A percentile compares a stretch with the other conserved stretches of the same genome.
Conservation (phyloP, 108 stramenopile genomes). For the Mediolabrus comicus region DNA sequence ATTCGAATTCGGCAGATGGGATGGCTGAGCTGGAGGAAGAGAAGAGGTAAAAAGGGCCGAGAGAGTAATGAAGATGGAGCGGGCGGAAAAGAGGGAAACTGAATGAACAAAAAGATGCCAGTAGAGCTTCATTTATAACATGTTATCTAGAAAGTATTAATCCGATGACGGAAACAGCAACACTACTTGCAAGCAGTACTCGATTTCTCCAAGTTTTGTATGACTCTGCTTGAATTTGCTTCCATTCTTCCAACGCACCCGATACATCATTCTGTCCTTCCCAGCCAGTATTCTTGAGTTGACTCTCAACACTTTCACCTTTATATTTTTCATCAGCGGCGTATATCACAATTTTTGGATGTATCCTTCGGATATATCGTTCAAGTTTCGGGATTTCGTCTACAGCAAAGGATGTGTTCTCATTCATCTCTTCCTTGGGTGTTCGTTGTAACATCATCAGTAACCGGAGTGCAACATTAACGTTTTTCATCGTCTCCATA, state of each 20-base stretch:
- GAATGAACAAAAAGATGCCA: no score
- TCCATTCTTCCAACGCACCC: slow-evolving; percentile 17
- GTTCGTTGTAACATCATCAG: slow-evolving; percentile 24
- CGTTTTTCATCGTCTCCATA: slow-evolving; percentile 5
- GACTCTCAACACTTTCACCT: slow-evolving; percentile 46
- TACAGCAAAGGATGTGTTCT: background rate
- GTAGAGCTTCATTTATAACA: no score
- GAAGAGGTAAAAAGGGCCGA: no score
- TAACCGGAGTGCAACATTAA: slow-evolving; percentile 30
- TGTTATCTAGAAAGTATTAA: background rate
- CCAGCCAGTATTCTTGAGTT: slow-evolving; percentile 26
- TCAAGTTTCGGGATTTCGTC: slow-evolving; percentile 30
- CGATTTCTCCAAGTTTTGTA: slow-evolving; percentile 1
- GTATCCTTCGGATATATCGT: slow-evolving; percentile 15
- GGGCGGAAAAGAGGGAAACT: no score
- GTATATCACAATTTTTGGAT: slow-evolving; percentile 28
- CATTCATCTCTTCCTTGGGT: background rate
- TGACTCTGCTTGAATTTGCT: slow-evolving; percentile 15
- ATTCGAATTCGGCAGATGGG: background rate
- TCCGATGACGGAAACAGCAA: background rate
- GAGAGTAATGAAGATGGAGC: no score
- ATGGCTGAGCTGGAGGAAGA: background rate
- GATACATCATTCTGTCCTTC: slow-evolving; percentile 6
- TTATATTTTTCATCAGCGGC: slow-evolving; percentile 29
- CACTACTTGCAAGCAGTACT: background rate